Evolutionary conservation across 345 rosid species (phyloP).

Genomic region (Isatis tinctoria): DNA sequence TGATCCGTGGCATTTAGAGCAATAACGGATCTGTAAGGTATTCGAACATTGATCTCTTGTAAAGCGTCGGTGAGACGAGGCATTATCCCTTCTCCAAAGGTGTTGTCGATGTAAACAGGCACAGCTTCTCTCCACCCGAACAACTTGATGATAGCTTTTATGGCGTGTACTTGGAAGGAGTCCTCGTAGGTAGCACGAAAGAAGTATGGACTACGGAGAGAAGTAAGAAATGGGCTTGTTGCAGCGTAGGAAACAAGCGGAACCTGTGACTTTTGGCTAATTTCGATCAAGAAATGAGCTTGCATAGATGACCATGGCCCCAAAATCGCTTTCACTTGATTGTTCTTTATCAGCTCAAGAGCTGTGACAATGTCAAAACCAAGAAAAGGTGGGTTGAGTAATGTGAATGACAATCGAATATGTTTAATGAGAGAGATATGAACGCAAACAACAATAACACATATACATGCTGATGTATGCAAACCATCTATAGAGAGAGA

Average conservation of each 20-base stretch:
- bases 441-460: background rate
- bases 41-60: slow-evolving; percentile 34
- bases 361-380: slow-evolving; percentile 23
- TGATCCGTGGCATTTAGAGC: slow-evolving; percentile 36
- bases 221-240: slow-evolving; percentile 41
- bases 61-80: slow-evolving; percentile 46
- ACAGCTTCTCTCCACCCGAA: slow-evolving; percentile 56
- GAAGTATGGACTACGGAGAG: slow-evolving; percentile 43
- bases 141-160: slow-evolving; percentile 34
- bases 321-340: slow-evolving; percentile 47
- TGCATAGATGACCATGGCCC: slow-evolving; percentile 45
- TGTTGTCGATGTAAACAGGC: slow-evolving; percentile 42
- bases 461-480: background rate
- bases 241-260: slow-evolving; percentile 47
- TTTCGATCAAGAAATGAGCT: slow-evolving; percentile 39
- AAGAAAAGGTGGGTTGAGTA: too few species aligned
- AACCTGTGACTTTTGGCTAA: slow-evolving; percentile 42
- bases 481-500: background rate
- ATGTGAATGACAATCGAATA: too few species aligned
- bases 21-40: slow-evolving; percentile 49
- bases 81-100: slow-evolving; percentile 44
- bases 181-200: slow-evolving; percentile 38
- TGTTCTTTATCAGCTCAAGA: slow-evolving; percentile 45
- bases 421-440: too few species aligned
- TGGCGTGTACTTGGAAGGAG: slow-evolving; percentile 44